Evolutionary conservation across 257 asterid genomes (phyloP).

Genomic region (Datura wrightii): DNA sequence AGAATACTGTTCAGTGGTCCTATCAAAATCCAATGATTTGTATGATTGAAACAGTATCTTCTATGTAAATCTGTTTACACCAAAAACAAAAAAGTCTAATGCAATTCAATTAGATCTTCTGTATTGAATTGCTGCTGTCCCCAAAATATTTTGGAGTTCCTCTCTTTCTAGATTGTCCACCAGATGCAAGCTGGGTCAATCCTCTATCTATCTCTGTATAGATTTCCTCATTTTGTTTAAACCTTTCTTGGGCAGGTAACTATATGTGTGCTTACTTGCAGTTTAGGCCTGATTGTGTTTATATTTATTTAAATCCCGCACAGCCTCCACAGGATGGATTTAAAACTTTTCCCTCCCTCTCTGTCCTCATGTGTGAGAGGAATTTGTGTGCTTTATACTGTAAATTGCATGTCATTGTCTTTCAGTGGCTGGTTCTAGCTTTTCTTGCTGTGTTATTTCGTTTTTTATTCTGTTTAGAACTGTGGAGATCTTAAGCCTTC

Average conservation of each 20-base stretch:
- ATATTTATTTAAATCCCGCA: constrained; percentile 9
- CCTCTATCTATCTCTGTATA: not conserved
- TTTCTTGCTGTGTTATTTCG: not conserved
- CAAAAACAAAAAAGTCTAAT: not conserved
- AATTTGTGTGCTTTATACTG: not conserved
- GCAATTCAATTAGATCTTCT: not conserved
- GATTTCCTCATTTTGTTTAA: not conserved
- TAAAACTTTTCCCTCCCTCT: not conserved
- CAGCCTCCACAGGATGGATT: constrained; percentile 16
- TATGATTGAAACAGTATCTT: not conserved
- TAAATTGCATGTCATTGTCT: not conserved
- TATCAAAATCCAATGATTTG: not conserved
- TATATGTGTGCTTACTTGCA: not conserved
- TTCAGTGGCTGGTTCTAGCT: not conserved
- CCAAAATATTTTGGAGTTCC: not conserved
- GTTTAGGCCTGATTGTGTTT: not conserved
- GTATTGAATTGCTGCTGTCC: not conserved
- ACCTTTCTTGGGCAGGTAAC: not conserved
- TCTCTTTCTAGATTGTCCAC: not conserved
- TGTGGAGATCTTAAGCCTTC: constrained; percentile 8
- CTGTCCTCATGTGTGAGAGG: not conserved
- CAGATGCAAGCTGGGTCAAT: not conserved
- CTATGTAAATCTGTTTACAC: not conserved
- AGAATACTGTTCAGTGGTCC: not conserved
- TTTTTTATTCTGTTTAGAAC: not conserved